Evolutionary conservation across 2,329 filamentous ascomycete species (phyloP).

Genomic region (Ilyonectria sp.): DNA sequence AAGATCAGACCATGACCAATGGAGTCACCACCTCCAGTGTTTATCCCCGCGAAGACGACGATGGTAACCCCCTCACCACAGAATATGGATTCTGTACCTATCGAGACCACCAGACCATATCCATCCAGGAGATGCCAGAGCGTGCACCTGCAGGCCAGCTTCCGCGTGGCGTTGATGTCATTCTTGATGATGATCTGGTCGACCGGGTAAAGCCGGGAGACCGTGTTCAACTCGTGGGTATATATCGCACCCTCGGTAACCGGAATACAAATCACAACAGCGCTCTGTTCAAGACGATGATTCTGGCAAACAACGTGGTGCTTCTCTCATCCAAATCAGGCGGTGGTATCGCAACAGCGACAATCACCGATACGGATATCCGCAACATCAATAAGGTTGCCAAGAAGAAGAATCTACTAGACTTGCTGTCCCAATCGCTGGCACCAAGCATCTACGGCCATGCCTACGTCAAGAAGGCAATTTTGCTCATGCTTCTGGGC

Average conservation of each 20-base stretch:
- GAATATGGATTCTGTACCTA: constrained; percentile 98
- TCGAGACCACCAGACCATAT: constrained; percentile 96
- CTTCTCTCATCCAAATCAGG: constrained; percentile 96
- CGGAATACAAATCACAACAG: constrained; percentile 92
- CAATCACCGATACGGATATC: constrained; percentile 96
- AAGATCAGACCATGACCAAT: constrained; percentile 97
- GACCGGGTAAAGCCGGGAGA: constrained; percentile 96
- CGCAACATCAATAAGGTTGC: constrained; percentile 98
- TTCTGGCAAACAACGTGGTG: constrained; percentile 95
- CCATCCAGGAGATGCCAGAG: constrained; percentile 99
- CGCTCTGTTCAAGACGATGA: constrained; percentile 93
- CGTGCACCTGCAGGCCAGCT: constrained; percentile 95
- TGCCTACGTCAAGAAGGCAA: constrained; percentile 97
- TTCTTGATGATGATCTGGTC: constrained; percentile 96
- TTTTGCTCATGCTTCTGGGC: constrained; percentile 93
- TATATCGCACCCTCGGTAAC: constrained; percentile 94
- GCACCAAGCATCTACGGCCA: constrained; percentile 98
- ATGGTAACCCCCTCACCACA: constrained; percentile 92
- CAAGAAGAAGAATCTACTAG: constrained; percentile 94
- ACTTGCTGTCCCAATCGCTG: constrained; percentile 92
- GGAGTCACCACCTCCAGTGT: constrained; percentile 91
- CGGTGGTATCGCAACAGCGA: constrained; percentile 90
- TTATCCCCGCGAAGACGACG: constrained; percentile 93
- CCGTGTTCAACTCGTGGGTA: constrained; percentile 95
- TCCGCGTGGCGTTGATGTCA: constrained; percentile 94